These are phyloP conservation scores for Cladosporium sp. DNA, from an alignment of 2,329 filamentous ascomycete genomes.

Conservation along the genomic window DNA sequence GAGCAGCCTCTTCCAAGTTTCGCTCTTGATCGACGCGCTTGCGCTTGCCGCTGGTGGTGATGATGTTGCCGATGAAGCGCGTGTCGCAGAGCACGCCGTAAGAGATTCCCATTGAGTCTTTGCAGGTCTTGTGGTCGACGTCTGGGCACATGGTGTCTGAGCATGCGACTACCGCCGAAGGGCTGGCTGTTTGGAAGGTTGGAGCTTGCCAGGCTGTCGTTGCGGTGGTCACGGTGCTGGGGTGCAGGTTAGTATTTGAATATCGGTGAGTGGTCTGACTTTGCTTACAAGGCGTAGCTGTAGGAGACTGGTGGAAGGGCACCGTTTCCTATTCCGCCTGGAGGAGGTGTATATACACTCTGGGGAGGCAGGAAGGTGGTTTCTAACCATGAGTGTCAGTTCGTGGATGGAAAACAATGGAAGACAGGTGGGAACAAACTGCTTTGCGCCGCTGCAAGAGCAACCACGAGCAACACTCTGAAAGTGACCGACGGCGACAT, in stretches of 20 bases:
- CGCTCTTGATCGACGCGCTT: conserved; percentile 15
- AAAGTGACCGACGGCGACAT: not conserved
- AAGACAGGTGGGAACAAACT: not conserved
- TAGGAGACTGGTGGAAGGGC: conserved; percentile 18
- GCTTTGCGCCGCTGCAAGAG: not conserved
- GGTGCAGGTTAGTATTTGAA: not conserved
- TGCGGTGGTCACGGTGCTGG: conserved; percentile 23
- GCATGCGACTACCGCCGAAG: conserved; percentile 20
- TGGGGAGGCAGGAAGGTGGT: conserved; percentile 1
- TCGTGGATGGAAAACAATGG: too few species aligned
- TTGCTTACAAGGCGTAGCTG: conserved; percentile 17
- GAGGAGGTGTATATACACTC: not conserved
- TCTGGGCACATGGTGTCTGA: conserved; percentile 23
- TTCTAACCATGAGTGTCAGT: not conserved
- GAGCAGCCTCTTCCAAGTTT: conserved; percentile 14
- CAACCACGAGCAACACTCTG: not conserved
- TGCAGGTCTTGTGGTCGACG: conserved; percentile 20
- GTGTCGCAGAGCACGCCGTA: conserved; percentile 27
- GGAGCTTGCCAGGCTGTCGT: conserved; percentile 23
- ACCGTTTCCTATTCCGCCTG: not conserved
- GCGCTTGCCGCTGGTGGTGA: conserved; percentile 25
- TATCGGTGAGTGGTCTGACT: not conserved
- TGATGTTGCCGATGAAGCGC: conserved; percentile 23
- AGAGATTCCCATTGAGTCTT: conserved; percentile 15
- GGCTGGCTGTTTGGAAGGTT: conserved; percentile 20